These are phyloP conservation scores for Elsinoe fawcettii DNA, from an alignment of 2,329 filamentous ascomycete species.

Conservation along the genomic window DNA sequence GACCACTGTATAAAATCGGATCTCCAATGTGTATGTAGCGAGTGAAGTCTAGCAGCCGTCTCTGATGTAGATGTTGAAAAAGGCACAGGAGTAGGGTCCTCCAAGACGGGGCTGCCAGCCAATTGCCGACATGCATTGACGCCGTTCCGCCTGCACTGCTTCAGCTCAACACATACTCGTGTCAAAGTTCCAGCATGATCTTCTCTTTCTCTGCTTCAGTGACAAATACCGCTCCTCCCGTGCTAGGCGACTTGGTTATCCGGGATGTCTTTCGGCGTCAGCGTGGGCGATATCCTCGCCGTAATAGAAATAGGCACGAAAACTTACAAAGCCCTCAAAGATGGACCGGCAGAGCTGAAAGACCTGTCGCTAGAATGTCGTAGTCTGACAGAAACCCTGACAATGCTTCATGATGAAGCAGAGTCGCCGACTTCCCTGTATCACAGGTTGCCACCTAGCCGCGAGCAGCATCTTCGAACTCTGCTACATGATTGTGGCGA, in stretches of 20 bases:
- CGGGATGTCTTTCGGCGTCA: slow-evolving; percentile 2
- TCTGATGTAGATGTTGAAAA: too few relatives aligned
- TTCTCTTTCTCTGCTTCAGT: too few relatives aligned
- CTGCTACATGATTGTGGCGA: neutral
- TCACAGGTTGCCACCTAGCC: neutral
- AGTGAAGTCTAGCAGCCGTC: too few relatives aligned
- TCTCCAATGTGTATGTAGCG: too few relatives aligned
- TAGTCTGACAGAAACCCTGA: neutral
- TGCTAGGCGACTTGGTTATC: too few relatives aligned
- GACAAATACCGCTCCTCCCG: too few relatives aligned
- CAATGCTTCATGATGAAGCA: neutral
- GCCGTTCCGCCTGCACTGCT: neutral
- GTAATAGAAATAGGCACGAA: neutral
- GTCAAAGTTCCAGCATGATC: too few relatives aligned
- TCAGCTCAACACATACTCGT: too few relatives aligned
- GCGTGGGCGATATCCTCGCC: neutral
- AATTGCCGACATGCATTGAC: neutral
- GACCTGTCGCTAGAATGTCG: neutral
- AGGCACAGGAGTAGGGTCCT: too few relatives aligned
- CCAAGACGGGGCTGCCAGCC: neutral
- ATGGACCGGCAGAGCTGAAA: neutral
- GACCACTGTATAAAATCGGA: too few relatives aligned
- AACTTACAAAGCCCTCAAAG: neutral
- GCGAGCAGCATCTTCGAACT: neutral
- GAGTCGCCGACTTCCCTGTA: neutral